Evolutionary conservation across 2,329 filamentous ascomycete species (phyloP), one percentile per base, ranked within the genome.

Genomic region (Metarhizium album): DNA sequence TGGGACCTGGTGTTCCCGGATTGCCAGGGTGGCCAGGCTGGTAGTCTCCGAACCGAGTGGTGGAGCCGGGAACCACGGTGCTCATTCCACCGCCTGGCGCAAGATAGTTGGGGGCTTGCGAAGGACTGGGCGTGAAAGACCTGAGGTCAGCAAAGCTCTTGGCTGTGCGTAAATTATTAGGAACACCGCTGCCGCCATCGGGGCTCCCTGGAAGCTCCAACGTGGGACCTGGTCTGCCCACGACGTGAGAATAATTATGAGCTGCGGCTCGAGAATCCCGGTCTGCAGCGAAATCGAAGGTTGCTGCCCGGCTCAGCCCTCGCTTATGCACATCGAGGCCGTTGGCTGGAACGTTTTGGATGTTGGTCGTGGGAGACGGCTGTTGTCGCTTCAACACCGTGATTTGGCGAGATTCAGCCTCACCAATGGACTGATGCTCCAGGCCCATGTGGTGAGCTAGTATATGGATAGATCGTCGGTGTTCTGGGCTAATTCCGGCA

Each of bases 81-180:
- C 81, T 80, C 50, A 88, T 63, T 27, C 67, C 68, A n/a, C 57
- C 52, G 11, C 60, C 60, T 3, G 68, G 63, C 4, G 61, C 69
- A 24, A 71, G 67, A 64, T 94, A 95, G 72, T 89, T 94, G 5
- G 88, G 88, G 0, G 69, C 66, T 13, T 93, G 95, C 3, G 87
- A 91, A 5, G 93, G 91, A 59, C 91, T 97, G 11, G 91, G 91
- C 16, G 90, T 96, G 70, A 94, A 95, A 1, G 90, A 95, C 57
- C 91, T 86, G 56, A 98, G 73, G 64, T 98, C 93, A 35, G 91
- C 93, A 65, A 96, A 96, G 47, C 91, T 97, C 74, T 97, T 97
- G 55, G 91, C 93, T 27, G 88, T 88, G 42, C 93, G 85, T 35
- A 98, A 80, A 62, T 91, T 91, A 64, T 88, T 85, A 46, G 86